A percentile compares a stretch with the other conserved stretches of the same genome.
These are phyloP conservation scores for Starmerella bacillaris DNA, from an alignment of 805 yeast genomes.

Conservation along the genomic window DNA sequence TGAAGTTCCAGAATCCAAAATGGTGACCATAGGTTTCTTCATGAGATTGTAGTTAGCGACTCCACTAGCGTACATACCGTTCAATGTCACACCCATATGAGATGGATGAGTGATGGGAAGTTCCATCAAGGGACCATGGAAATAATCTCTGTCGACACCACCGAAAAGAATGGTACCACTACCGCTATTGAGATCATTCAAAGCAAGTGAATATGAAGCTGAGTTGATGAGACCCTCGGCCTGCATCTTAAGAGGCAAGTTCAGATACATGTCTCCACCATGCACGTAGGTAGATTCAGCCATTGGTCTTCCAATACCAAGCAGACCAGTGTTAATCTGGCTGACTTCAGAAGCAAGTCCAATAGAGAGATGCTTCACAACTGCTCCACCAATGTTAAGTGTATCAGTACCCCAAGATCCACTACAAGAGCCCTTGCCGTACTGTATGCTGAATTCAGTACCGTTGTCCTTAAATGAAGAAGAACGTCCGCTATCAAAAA, in stretches of 20 bases:
- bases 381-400: conserved; percentile 36
- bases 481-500: conserved; percentile 19
- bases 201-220: conserved; percentile 46
- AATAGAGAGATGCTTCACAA: conserved; percentile 40
- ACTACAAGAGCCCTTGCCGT: conserved; percentile 33
- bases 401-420: conserved; percentile 52
- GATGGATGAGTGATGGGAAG: conserved; percentile 24
- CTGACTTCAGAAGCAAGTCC: conserved; percentile 52
- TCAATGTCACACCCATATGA: conserved; percentile 21
- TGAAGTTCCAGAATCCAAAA: conserved; percentile 41
- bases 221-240: conserved; percentile 40
- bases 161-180: conserved; percentile 41
- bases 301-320: conserved; percentile 30
- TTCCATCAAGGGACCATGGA: conserved; percentile 27
- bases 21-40: conserved; percentile 22
- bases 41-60: conserved; percentile 18
- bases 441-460: conserved; percentile 23
- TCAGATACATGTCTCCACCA: conserved; percentile 30
- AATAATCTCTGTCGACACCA: conserved; percentile 35
- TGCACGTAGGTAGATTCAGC: conserved; percentile 30
- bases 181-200: conserved; percentile 28
- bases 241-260: conserved; percentile 47
- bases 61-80: conserved; percentile 16
- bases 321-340: conserved; percentile 43
- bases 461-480: conserved; percentile 18